These are phyloP conservation scores for Acacia confusa DNA, from an alignment of 306 rosid genomes.

Conservation along the genomic window DNA sequence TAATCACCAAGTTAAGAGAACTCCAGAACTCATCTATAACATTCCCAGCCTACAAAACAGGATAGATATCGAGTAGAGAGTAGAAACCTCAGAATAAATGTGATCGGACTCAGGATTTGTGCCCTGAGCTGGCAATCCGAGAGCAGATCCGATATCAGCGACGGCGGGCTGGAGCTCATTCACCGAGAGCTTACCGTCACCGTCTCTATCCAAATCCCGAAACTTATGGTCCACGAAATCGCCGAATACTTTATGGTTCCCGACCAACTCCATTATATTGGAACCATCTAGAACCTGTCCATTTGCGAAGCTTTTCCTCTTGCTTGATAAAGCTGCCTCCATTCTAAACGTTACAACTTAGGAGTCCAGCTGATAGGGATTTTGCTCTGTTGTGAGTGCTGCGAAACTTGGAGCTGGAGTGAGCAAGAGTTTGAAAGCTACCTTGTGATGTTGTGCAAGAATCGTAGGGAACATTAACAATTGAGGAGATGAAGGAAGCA, in stretches of 20 bases:
- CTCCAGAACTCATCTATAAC: no score
- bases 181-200: constrained; percentile 83
- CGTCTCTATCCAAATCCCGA: constrained; percentile 68
- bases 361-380: not conserved
- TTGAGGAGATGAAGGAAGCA: not conserved
- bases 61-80: not conserved
- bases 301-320: constrained; percentile 35
- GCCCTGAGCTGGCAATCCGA: constrained; percentile 89
- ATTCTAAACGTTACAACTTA: constrained; percentile 28
- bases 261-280: constrained; percentile 88
- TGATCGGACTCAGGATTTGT: constrained; percentile 76
- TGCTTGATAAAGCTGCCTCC: constrained; percentile 28
- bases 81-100: constrained; percentile 72
- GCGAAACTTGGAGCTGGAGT: constrained; percentile 30
- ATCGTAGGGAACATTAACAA: not conserved
- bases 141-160: constrained; percentile 92
- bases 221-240: constrained; percentile 82
- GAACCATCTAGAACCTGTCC: constrained; percentile 90
- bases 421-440: not conserved
- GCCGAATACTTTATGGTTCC: constrained; percentile 64
- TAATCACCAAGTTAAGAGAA: not conserved
- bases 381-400: constrained; percentile 27
- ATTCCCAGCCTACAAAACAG: not conserved
- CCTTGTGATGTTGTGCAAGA: not conserved
- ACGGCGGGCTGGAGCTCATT: constrained; percentile 93